These are phyloP conservation scores for Hansenula lynferdii DNA, from an alignment of 1,139 yeast genomes.

Conservation along the genomic window DNA sequence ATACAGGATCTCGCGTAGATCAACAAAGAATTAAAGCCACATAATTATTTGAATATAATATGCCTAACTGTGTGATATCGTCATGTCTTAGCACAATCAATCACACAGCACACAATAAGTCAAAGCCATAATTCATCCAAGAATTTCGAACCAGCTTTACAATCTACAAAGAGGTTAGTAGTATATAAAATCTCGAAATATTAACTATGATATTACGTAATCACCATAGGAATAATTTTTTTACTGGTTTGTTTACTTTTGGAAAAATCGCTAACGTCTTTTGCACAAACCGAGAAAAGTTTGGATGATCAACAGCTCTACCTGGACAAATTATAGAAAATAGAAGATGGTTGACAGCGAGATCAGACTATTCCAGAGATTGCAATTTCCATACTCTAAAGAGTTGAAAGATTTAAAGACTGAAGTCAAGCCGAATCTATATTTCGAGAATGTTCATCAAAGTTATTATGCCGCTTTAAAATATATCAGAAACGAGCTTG, in stretches of 20 bases:
- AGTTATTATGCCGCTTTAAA: conserved; percentile 17
- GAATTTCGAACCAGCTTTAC: too few species aligned
- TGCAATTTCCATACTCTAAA: conserved; percentile 16
- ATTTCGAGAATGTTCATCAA: conserved; percentile 14
- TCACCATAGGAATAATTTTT: neutral
- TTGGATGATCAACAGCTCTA: neutral
- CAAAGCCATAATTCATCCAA: too few species aligned
- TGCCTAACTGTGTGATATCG: too few species aligned
- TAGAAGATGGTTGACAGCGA: neutral
- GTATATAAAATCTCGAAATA: too few species aligned
- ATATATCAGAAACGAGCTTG: conserved; percentile 15
- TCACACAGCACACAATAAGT: too few species aligned
- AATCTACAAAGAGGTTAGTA: too few species aligned
- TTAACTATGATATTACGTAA: neutral
- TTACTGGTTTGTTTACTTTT: conserved; percentile 1
- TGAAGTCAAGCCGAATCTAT: conserved; percentile 14
- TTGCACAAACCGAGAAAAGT: neutral
- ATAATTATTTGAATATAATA: too few species aligned
- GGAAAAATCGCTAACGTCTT: neutral
- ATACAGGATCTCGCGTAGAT: too few species aligned
- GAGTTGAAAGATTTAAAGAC: conserved; percentile 14
- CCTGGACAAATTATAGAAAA: neutral
- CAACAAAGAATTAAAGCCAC: too few species aligned
- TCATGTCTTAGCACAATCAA: too few species aligned
- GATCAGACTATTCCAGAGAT: conserved; percentile 2